Conservation (phyloP, 768 basidiomycete species). For the Dacryopinax primogenitus region DNA sequence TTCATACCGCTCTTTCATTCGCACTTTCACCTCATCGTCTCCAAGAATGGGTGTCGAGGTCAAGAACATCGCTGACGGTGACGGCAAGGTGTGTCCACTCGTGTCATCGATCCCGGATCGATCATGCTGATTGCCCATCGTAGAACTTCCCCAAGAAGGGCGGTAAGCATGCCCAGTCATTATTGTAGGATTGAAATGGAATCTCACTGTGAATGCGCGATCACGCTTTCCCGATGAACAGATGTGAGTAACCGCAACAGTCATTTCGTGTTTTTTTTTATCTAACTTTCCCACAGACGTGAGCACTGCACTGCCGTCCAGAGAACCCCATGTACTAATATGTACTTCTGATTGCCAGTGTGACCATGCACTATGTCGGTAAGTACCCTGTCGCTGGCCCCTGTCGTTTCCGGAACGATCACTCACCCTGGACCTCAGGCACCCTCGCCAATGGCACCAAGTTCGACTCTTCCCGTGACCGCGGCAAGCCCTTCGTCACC, state of each 20-base stretch:
- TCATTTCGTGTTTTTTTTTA: not conserved
- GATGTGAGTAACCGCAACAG: not conserved
- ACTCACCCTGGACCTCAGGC: conserved; percentile 20
- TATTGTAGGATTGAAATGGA: conserved; percentile 1
- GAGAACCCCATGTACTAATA: not conserved
- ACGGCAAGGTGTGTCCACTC: conserved; percentile 29
- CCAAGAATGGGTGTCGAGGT: conserved; percentile 49
- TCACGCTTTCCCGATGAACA: not conserved
- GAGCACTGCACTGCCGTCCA: not conserved
- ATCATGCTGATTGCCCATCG: not conserved
- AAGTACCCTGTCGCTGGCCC: not conserved
- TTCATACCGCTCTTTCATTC: not conserved
- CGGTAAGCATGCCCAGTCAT: conserved; percentile 32
- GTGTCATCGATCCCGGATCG: not conserved
- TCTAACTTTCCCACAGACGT: not conserved
- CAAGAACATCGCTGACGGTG: conserved; percentile 44
- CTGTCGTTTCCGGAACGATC: not conserved
- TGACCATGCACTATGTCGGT: conserved; percentile 65
- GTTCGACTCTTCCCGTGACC: conserved; percentile 64
- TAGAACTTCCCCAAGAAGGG: conserved; percentile 50
- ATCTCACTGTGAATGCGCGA: not conserved
- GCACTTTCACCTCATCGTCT: conserved; percentile 3
- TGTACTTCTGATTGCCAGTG: conserved; percentile 37
- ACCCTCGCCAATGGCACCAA: conserved; percentile 46
- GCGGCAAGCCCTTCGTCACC: conserved; percentile 49